These are phyloP conservation scores for Phyllosticta capitalensis DNA, from an alignment of 2,329 filamentous ascomycete species.

Conservation along the genomic window DNA sequence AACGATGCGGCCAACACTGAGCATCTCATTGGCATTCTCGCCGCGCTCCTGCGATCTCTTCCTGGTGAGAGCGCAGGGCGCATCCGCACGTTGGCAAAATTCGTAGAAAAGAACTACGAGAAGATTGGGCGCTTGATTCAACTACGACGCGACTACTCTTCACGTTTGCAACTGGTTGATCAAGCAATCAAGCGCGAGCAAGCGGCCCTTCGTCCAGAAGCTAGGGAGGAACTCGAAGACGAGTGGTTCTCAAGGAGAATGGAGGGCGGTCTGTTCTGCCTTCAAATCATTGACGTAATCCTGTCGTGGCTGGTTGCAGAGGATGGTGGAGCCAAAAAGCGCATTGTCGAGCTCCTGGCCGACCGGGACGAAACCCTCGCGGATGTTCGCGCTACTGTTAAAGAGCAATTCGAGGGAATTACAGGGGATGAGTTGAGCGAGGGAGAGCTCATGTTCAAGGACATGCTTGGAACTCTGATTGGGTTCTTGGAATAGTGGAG, in stretches of 20 bases:
- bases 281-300: constrained; percentile 77
- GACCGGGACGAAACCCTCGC: constrained; percentile 58
- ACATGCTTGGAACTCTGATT: constrained; percentile 58
- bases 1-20: constrained; percentile 59
- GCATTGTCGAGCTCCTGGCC: constrained; percentile 53
- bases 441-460: constrained; percentile 43
- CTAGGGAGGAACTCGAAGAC: constrained; percentile 47
- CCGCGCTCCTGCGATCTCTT: constrained; percentile 68
- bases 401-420: constrained; percentile 56
- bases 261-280: constrained; percentile 72
- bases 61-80: constrained; percentile 68
- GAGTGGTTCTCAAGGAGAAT: constrained; percentile 68
- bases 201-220: constrained; percentile 51
- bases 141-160: constrained; percentile 61
- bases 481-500: constrained; percentile 27
- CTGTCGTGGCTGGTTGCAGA: constrained; percentile 89
- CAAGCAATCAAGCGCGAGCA: constrained; percentile 50
- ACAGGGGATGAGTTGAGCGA: constrained; percentile 39
- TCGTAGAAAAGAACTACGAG: constrained; percentile 87
- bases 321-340: constrained; percentile 63
- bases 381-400: constrained; percentile 57
- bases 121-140: constrained; percentile 67
- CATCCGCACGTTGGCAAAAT: constrained; percentile 83
- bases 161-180: constrained; percentile 54
- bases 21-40: constrained; percentile 77